phyloP scores from a whole-genome alignment of 2,329 filamentous ascomycete genomes.

The Fusarium sacchari region DNA sequence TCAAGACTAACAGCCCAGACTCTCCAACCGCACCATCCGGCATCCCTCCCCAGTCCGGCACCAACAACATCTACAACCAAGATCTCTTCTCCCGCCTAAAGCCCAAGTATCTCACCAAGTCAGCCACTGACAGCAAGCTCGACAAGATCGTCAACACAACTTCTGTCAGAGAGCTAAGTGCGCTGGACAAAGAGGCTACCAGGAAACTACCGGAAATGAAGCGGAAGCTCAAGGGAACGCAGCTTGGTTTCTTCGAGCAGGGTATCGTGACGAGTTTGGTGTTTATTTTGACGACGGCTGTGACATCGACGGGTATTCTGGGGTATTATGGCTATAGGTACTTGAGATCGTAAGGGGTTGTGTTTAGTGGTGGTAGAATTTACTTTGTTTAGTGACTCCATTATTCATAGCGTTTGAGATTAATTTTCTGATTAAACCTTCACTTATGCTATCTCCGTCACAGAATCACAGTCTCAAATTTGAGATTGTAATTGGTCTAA shows the following conservation, averaged over 20 bases:
- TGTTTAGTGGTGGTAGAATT: background rate
- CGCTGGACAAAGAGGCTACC: conserved; percentile 4
- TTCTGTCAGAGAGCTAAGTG: background rate
- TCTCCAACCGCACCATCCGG: conserved; percentile 8
- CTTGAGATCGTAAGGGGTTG: background rate
- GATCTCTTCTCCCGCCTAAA: conserved; percentile 12
- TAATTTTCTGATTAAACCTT: background rate
- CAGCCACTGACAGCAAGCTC: background rate
- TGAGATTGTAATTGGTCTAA: accelerated
- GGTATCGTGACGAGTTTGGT: conserved; percentile 29
- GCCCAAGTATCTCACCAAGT: conserved; percentile 17
- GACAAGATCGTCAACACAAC: background rate
- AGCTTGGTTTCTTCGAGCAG: conserved; percentile 29
- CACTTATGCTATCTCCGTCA: no score
- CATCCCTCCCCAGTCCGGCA: background rate
- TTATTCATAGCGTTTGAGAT: background rate
- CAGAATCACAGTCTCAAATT: accelerated
- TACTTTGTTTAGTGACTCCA: background rate
- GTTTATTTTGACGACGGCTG: conserved; percentile 8
- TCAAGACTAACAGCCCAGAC: background rate
- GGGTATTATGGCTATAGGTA: conserved; percentile 21
- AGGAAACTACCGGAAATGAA: conserved; percentile 14
- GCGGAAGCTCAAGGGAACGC: conserved; percentile 4
- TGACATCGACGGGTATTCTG: conserved; percentile 14
- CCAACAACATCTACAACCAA: background rate